Percentiles rank a stretch among this genome's conserved stretches.
phyloP scores from a whole-genome alignment of 768 basidiomycete genomes.

The Chlorophyllum brunneum region DNA sequence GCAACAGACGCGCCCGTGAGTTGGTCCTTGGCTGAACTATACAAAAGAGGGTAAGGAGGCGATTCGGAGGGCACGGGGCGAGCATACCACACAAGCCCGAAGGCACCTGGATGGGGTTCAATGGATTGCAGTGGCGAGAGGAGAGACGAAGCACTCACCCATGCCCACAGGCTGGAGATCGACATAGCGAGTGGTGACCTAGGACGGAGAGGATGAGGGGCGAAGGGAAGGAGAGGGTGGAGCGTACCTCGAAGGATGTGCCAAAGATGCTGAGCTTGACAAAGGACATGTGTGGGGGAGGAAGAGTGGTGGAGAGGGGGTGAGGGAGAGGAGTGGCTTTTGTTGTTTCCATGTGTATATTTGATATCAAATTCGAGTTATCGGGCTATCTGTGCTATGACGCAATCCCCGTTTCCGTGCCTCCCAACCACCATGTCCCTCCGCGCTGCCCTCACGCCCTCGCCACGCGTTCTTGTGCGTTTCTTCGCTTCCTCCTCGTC shows the following conservation, averaged over 20 bases:
- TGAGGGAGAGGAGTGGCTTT: conserved; percentile 17
- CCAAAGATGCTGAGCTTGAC: conserved; percentile 99
- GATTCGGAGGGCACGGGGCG: background rate
- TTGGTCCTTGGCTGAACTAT: conserved; percentile 95
- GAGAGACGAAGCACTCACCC: conserved; percentile 54
- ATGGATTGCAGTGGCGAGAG: conserved; percentile 11
- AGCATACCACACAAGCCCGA: conserved; percentile 93
- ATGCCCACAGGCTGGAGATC: conserved; percentile 99
- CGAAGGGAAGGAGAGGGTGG: conserved; percentile 13
- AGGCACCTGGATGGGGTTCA: conserved; percentile 62
- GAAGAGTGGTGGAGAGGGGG: conserved; percentile 17
- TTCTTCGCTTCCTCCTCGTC: background rate
- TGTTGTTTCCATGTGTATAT: conserved; percentile 16
- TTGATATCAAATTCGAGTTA: conserved; percentile 11
- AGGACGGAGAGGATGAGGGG: conserved; percentile 16
- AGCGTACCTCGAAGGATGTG: conserved; percentile 87
- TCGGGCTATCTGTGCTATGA: conserved; percentile 9
- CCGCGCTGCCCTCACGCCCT: conserved; percentile 24
- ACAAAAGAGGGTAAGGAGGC: conserved; percentile 8
- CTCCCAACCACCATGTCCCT: conserved; percentile 35
- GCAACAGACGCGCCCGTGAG: conserved; percentile 91
- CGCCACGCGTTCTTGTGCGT: conserved; percentile 42
- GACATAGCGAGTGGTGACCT: conserved; percentile 98
- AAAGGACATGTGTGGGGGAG: conserved; percentile 65
- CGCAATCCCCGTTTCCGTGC: conserved; percentile 12